Percentiles rank a stretch among this genome's conserved stretches.
phyloP scores from a whole-genome alignment of 2,329 filamentous ascomycete genomes.

The Cladosporium sp. region DNA sequence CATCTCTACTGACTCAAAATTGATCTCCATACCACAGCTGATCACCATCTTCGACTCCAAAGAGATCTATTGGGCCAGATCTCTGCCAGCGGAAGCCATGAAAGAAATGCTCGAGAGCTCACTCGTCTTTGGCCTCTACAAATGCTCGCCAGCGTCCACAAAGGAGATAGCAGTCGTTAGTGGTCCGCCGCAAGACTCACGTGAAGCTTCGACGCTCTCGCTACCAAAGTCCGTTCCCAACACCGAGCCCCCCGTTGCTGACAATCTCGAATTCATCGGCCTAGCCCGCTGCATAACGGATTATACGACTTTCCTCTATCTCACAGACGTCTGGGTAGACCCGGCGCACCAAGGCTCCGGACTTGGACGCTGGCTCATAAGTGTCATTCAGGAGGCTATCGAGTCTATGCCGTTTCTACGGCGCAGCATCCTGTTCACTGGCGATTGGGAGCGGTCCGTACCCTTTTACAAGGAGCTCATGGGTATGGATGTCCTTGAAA shows the following conservation, averaged over 20 bases:
- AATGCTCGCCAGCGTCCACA: background rate
- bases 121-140: background rate
- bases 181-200: too few relatives aligned
- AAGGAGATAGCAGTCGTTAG: background rate
- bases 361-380: constrained; percentile 14
- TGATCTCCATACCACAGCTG: background rate
- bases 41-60: background rate
- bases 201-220: too few relatives aligned
- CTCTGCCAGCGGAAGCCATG: background rate
- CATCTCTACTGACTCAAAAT: background rate
- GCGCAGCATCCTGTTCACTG: constrained; percentile 9
- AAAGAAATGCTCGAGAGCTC: background rate
- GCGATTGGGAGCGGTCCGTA: constrained; percentile 1
- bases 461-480: constrained; percentile 4
- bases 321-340: constrained; percentile 13
- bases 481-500: constrained; percentile 6
- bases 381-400: constrained; percentile 8
- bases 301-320: constrained; percentile 10
- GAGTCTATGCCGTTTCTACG: constrained; percentile 10
- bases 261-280: constrained; percentile 2
- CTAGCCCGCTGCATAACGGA: constrained; percentile 13
- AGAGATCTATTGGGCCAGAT: background rate
- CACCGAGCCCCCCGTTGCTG: background rate
- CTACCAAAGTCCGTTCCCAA: too few relatives aligned
- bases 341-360: constrained; percentile 9